Base-by-base conservation (phyloP, 768 basidiomycete genomes). In the Suillus weaverae region DNA sequence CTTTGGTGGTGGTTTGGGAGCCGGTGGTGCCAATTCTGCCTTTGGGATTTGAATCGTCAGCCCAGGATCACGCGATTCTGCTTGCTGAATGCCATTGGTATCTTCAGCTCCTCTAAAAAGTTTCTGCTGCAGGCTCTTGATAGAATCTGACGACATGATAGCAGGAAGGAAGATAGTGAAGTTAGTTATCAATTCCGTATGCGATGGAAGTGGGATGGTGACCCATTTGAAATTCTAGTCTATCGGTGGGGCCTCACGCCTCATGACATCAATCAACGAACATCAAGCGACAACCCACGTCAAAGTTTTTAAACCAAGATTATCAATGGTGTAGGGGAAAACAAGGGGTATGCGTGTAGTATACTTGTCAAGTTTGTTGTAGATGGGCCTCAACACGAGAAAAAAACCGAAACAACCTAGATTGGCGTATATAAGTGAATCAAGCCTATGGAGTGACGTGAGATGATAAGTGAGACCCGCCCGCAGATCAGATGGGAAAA, bases 21-120 rank as follows among this genome's bases (percentile, higher is more conserved):
- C 22, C 10, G 78, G 76, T 10, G 79, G 74, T 61, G 80, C 69
- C 35, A 78, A 64, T 20, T 77, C 69, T 7, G 81, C 76, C 65
- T 85, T 88, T 6, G 91, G 91, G 64, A 93, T 92, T 60, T 87
- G 80, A 70, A 93, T 91, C n/a, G 87, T 88, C 67, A 85, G 84
- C 50, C 76, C 76, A 59, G 72, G 69, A 54, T 74, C 73, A 46
- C 76, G 75, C 60, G 63, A 56, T 30, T 77, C 65, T 4, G 48
- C 36, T 69, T 67, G 64, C 44, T 56, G 70, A 50, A 65, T 69
- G 41, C 65, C 62, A 33, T 62, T 64, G 62, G 69, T 66, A 30
- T 71, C 72, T 30, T 70, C 75, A 35, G 75, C 72, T 33, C 81
- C 81, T 64, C 85, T 79, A 73, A 94, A 93, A 44, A 94, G 81